Evolutionary conservation across 441 rosid genomes (phyloP), one percentile per base, ranked within the genome.

Genomic region (Corymbia calophylla): DNA sequence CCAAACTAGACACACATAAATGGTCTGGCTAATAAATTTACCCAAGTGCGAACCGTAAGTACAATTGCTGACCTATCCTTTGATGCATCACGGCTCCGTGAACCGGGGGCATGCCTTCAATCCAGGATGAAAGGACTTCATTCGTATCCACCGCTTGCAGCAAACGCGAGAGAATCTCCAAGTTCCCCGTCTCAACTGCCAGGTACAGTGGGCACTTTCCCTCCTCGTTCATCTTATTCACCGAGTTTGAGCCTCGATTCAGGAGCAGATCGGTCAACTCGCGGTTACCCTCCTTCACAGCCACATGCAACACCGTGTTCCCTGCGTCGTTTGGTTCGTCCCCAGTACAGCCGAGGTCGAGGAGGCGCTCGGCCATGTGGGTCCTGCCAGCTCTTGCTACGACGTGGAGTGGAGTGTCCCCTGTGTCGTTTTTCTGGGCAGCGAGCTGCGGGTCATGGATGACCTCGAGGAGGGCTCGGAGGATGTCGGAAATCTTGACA

Each of bases 331-430:
- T 66, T 19, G 2, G 2, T 66, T n/a, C 10, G 39, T 66, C 39
- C 73, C 7, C 73, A 64, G 1, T 0, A 7, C 39, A 14, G 73
- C 8, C 5, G 19, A 15, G n/a, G 0, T 1, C 18, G 10, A 64
- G 35, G 73, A 64, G 39, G 11, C 4, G 73, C 39, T 64, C 2
- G 39, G 73, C 73, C 21, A 1, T 15, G 39, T 4, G 3, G 11
- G 2, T 7, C 21, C 21, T 15, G 10, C 73, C 2, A 5, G 73
- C 21, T 64, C 73, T 64, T 64, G 73, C 39, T 0, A 21, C 73
- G 5, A 64, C 11, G 73, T 64, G 73, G 21, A 64, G 73, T 9
- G 11, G 11, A 1, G 73, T 64, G 19, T 64, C 39, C 35, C 39
- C 39, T 64, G 10, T 2, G 10, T 64, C 2, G 73, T 64, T 64